A percentile compares a stretch with the other conserved stretches of the same genome.
These are phyloP conservation scores for Fusarium brevicatenulatum DNA, from an alignment of 2,329 filamentous ascomycete species.

Conservation along the genomic window DNA sequence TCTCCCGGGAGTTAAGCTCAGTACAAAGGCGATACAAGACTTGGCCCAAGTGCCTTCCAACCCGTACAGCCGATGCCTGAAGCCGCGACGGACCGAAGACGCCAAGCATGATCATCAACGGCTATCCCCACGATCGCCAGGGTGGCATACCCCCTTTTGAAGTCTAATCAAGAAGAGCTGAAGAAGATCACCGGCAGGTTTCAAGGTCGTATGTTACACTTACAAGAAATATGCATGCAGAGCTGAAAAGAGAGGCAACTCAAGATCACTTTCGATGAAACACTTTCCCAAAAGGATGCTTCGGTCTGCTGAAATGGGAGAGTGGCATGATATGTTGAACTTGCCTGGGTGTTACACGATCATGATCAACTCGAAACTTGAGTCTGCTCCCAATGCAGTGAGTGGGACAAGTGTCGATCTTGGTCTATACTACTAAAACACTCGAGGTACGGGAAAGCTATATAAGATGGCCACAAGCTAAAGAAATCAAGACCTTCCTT, in stretches of 20 bases:
- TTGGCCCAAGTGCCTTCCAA: not conserved
- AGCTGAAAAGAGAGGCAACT: slow-evolving; percentile 23
- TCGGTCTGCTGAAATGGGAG: not conserved
- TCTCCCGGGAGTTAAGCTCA: too few relatives aligned
- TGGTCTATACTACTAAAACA: not conserved
- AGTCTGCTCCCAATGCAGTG: not conserved
- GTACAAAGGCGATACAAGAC: too few relatives aligned
- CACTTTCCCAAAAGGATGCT: not conserved
- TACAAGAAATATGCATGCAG: not conserved
- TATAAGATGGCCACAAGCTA: not conserved
- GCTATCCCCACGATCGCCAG: slow-evolving; percentile 15
- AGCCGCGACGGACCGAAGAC: not conserved
- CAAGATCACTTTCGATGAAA: not conserved
- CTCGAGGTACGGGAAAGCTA: not conserved
- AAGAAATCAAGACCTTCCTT: not conserved
- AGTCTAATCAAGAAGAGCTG: slow-evolving; percentile 19
- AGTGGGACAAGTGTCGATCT: not conserved
- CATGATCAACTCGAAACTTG: slow-evolving; percentile 27
- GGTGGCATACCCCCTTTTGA: not conserved
- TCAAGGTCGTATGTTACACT: slow-evolving; percentile 1
- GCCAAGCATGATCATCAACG: slow-evolving; percentile 14
- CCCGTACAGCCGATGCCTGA: not conserved
- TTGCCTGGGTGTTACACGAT: not conserved
- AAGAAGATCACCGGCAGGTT: slow-evolving; percentile 19
- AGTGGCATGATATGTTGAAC: not conserved